Conservation (phyloP, 2,329 filamentous ascomycete species). For the Nemania sp. region DNA sequence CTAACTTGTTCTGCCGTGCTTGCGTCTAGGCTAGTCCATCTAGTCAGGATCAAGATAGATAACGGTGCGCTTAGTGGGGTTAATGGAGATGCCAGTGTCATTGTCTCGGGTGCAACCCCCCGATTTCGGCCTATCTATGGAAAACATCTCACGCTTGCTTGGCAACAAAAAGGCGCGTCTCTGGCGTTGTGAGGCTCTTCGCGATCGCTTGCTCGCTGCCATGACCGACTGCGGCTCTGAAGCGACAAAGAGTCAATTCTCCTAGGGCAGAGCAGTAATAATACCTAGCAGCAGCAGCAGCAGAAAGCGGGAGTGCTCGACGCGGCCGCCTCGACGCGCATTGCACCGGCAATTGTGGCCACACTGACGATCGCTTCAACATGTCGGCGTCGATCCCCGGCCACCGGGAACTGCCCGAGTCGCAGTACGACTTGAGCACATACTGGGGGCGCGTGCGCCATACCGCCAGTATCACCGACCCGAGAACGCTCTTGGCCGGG, state of each 20-base stretch:
- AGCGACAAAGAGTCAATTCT: background rate
- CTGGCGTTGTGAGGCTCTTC: background rate
- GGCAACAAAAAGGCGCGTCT: slow-evolving; percentile 8
- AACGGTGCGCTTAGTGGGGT: no score
- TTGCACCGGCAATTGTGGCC: no score
- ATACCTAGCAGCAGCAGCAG: background rate
- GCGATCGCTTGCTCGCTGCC: background rate
- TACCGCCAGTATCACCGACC: slow-evolving; percentile 87
- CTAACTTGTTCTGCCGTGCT: no score
- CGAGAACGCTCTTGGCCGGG: slow-evolving; percentile 86
- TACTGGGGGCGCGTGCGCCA: slow-evolving; percentile 96
- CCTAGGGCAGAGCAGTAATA: no score
- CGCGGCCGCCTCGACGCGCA: slow-evolving; percentile 18
- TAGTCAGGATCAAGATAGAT: no score
- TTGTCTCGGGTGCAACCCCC: background rate
- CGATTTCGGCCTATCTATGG: slow-evolving; percentile 13
- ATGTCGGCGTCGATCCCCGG: slow-evolving; percentile 71
- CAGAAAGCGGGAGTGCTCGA: slow-evolving; percentile 13
- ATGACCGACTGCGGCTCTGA: slow-evolving; percentile 5
- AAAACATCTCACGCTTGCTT: slow-evolving; percentile 1
- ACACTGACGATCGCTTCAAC: no score
- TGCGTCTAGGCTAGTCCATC: no score
- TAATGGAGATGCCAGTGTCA: no score
- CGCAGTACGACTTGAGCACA: slow-evolving; percentile 87
- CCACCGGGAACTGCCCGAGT: slow-evolving; percentile 81